phyloP scores from a whole-genome alignment of 768 basidiomycete species.

The Suillus brevipes region DNA sequence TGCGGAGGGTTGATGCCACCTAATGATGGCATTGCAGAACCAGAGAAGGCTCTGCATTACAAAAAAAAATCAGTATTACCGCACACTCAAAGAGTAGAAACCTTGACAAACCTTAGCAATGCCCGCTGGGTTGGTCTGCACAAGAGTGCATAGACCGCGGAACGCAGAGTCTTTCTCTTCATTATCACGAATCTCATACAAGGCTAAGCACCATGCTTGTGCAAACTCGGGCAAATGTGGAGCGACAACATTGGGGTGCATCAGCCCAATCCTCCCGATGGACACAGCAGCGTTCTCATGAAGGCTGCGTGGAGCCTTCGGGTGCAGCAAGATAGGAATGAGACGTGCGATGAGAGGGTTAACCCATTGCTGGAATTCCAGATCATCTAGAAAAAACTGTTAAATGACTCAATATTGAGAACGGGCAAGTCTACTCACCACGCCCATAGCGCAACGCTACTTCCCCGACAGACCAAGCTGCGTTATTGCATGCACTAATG shows the following conservation, averaged over 20 bases:
- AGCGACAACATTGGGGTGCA: constrained; percentile 86
- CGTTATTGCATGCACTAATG: constrained; percentile 97
- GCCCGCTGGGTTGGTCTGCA: constrained; percentile 91
- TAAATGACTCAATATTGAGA: constrained; percentile 9
- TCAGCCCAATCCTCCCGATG: constrained; percentile 92
- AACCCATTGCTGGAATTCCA: constrained; percentile 92
- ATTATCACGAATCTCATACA: constrained; percentile 98
- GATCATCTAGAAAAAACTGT: constrained; percentile 52
- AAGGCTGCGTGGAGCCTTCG: constrained; percentile 89
- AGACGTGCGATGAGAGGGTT: constrained; percentile 82
- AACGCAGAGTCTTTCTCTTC: constrained; percentile 99
- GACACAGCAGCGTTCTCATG: constrained; percentile 99
- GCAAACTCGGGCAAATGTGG: constrained; percentile 90
- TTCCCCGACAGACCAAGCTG: constrained; percentile 99
- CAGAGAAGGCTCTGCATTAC: constrained; percentile 77
- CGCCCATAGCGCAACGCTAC: constrained; percentile 90
- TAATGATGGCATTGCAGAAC: constrained; percentile 98
- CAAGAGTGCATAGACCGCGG: constrained; percentile 93
- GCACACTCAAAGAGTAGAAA: neutral
- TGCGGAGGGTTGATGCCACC: constrained; percentile 90
- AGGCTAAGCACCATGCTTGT: constrained; percentile 93
- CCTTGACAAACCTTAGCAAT: constrained; percentile 77
- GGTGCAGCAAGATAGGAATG: constrained; percentile 89
- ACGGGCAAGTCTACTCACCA: constrained; percentile 44
- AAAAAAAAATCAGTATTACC: constrained; percentile 7